Percentiles rank a stretch among this genome's conserved stretches.
Conservation (phyloP, 2,329 filamentous ascomycete species). For the Pseudodiploospora longispora region DNA sequence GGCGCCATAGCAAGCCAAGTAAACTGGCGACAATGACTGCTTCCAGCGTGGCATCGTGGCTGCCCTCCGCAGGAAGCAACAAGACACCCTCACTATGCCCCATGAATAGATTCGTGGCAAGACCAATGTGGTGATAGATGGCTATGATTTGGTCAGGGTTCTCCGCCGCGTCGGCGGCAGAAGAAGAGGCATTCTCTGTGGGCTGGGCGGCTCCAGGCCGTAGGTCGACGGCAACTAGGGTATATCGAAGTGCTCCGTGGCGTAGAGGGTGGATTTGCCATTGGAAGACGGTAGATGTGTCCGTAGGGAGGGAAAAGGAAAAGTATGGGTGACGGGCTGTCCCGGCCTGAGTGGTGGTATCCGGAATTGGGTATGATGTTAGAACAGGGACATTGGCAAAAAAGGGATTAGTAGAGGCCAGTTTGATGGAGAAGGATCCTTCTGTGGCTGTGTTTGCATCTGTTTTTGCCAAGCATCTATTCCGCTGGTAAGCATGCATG, state of each 20-base stretch:
- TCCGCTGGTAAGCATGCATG: no score
- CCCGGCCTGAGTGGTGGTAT: slow-evolving; percentile 2
- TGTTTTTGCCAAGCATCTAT: no score
- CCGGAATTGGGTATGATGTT: neutral
- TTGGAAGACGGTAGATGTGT: neutral
- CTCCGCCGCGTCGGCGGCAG: neutral
- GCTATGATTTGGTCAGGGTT: neutral
- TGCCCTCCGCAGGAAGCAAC: neutral
- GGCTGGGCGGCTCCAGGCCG: no score
- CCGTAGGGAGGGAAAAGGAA: slow-evolving; percentile 1
- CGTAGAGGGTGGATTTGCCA: slow-evolving; percentile 7
- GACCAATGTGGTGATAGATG: slow-evolving; percentile 5
- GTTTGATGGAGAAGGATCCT: neutral
- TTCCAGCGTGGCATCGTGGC: neutral
- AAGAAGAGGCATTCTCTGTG: no score
- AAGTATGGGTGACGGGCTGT: slow-evolving; percentile 2
- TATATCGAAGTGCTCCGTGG: slow-evolving; percentile 6
- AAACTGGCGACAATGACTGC: slow-evolving; percentile 2
- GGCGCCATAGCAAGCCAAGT: slow-evolving; percentile 4
- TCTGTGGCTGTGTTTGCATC: no score
- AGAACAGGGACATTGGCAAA: neutral
- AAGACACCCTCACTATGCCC: slow-evolving; percentile 5
- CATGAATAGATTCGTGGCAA: neutral
- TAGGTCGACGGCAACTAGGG: neutral
- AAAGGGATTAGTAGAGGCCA: neutral